Evolutionary conservation across 495 filamentous ascomycete species (phyloP).

Genomic region (Lasiosphaeria ovina): DNA sequence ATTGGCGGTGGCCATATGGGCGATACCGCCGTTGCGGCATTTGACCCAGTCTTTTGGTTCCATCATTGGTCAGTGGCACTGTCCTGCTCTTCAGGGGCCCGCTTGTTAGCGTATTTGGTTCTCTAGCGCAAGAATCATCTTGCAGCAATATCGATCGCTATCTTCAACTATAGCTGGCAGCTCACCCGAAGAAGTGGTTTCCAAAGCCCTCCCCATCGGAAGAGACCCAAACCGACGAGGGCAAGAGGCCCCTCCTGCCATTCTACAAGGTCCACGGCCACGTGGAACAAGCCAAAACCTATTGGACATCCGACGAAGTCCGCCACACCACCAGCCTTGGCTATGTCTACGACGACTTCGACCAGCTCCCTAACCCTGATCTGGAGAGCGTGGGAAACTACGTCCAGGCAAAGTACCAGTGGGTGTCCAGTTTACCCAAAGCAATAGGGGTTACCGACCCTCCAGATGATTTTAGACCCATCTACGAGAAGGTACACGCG

Average conservation of each 20-base stretch:
- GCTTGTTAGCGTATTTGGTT: too few relatives aligned
- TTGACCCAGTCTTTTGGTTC: constrained; percentile 10
- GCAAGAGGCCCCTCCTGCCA: constrained; percentile 3
- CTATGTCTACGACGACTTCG: constrained; percentile 3
- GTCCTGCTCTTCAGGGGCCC: neutral
- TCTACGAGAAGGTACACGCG: neutral
- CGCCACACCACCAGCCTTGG: neutral
- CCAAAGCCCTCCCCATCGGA: neutral
- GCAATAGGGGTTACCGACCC: neutral
- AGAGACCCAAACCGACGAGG: neutral
- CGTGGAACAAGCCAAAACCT: neutral
- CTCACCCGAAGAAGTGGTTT: neutral
- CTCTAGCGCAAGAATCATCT: neutral
- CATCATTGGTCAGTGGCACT: constrained; percentile 1
- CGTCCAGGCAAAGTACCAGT: neutral
- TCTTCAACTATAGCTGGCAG: neutral
- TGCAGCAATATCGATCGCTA: neutral
- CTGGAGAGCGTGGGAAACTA: neutral
- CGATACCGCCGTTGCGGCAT: neutral
- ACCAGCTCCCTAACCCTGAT: neutral
- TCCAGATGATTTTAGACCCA: neutral
- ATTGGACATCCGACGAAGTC: neutral
- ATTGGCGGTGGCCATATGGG: constrained; percentile 7
- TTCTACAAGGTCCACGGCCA: neutral
- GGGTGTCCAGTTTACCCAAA: neutral